A percentile compares a stretch with the other conserved stretches of the same genome.
These are phyloP conservation scores for Hordeum pubiflorum DNA, from an alignment of 202 grass and related monocot species.

Conservation along the genomic window DNA sequence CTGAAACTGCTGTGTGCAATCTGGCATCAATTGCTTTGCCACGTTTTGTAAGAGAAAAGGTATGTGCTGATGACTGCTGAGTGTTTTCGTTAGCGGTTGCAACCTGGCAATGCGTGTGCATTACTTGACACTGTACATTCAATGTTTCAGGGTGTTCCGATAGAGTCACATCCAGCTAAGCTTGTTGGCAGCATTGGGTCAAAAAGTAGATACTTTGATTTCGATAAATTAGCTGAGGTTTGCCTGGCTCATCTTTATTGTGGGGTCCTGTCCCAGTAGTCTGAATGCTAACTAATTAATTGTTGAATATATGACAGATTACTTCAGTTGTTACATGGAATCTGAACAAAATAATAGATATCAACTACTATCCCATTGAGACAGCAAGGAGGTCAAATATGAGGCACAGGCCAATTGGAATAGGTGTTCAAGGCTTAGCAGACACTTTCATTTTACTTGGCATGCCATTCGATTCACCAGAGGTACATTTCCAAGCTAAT, in stretches of 20 bases:
- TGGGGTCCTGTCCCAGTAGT: conserved; percentile 4
- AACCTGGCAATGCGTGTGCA: not conserved
- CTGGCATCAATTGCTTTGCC: conserved; percentile 76
- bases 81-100: not conserved
- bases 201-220: conserved; percentile 61
- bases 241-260: conserved; percentile 12
- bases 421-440: conserved; percentile 65
- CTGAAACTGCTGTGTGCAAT: conserved; percentile 66
- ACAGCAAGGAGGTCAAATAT: conserved; percentile 68
- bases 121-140: conserved; percentile 13
- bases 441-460: conserved; percentile 78
- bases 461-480: conserved; percentile 72
- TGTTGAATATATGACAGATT: conserved; percentile 34
- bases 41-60: conserved; percentile 66
- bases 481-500: conserved; percentile 34
- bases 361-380: conserved; percentile 75
- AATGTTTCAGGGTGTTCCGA: conserved; percentile 56
- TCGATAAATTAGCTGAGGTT: conserved; percentile 71
- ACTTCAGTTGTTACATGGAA: conserved; percentile 56
- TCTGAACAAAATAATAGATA: conserved; percentile 89
- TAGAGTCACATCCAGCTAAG: conserved; percentile 69
- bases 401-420: conserved; percentile 60
- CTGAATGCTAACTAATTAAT: conserved; percentile 10
- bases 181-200: conserved; percentile 55
- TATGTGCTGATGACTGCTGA: conserved; percentile 2